Conservation (phyloP, 1,284 basidiomycete species). For the Irpex sp. region DNA sequence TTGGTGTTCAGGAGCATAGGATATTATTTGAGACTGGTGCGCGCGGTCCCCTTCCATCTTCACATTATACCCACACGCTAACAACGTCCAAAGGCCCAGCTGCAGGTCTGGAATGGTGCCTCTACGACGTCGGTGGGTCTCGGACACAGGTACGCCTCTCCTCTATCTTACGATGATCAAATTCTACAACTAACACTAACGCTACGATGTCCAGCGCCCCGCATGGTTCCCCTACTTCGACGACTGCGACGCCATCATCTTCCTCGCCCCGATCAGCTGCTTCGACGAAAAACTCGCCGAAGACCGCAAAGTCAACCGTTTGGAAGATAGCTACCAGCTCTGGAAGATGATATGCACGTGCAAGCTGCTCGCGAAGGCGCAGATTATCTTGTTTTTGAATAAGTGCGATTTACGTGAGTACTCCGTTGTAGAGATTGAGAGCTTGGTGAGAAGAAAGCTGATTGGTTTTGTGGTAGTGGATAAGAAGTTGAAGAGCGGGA, state of each 20-base stretch:
- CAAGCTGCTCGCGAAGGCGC: conserved; percentile 34
- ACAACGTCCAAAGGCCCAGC: conserved; percentile 20
- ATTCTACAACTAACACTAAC: too few relatives aligned
- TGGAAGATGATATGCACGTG: conserved; percentile 38
- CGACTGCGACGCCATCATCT: conserved; percentile 39
- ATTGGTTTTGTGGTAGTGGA: conserved; percentile 38
- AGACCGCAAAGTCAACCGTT: conserved; percentile 38
- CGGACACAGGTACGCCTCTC: conserved; percentile 51
- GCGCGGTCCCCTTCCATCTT: conserved; percentile 31
- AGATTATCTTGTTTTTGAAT: conserved; percentile 36
- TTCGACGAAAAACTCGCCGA: conserved; percentile 42
- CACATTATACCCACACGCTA: neutral
- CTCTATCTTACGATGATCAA: neutral
- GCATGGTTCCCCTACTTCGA: conserved; percentile 40
- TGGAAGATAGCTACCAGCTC: conserved; percentile 39
- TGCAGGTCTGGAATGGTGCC: conserved; percentile 35
- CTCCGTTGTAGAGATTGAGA: conserved; percentile 33
- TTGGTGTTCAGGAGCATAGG: conserved; percentile 72
- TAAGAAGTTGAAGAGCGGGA: conserved; percentile 59
- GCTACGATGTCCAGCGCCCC: conserved; percentile 22
- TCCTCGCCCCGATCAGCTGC: conserved; percentile 37
- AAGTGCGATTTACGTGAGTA: conserved; percentile 22
- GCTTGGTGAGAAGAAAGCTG: conserved; percentile 21
- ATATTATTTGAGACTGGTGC: conserved; percentile 65
- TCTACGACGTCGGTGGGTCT: conserved; percentile 75